Percentiles rank a stretch among this genome's conserved stretches.
Evolutionary conservation across 2,329 filamentous ascomycete species (phyloP).

Genomic region (Davidsoniella eucalypti): DNA sequence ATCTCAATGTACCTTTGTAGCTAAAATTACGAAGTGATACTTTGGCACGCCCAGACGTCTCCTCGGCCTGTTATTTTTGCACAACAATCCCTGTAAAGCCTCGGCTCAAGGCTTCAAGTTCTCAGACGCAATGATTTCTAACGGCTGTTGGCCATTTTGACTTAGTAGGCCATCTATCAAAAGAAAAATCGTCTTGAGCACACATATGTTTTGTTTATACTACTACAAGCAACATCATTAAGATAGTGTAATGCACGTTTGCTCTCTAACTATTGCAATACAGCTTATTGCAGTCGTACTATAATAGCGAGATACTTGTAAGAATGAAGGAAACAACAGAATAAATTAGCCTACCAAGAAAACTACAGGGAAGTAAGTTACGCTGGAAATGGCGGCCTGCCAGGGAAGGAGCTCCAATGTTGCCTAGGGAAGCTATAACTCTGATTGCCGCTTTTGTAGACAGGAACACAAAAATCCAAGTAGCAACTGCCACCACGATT

Average conservation of each 20-base stretch:
- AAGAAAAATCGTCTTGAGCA: too few relatives aligned
- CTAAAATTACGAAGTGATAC: not conserved
- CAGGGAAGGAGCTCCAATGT: too few relatives aligned
- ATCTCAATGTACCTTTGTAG: not conserved
- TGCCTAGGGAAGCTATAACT: not conserved
- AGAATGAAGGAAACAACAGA: not conserved
- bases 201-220: not conserved
- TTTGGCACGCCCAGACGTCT: not conserved
- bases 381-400: not conserved
- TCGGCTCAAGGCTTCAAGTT: conserved; percentile 1
- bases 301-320: not conserved
- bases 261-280: too few relatives aligned
- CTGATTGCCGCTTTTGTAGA: too few relatives aligned
- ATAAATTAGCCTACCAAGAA: not conserved
- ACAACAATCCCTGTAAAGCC: not conserved
- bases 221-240: too few relatives aligned
- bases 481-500: not conserved
- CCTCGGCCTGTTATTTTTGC: not conserved
- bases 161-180: too few relatives aligned
- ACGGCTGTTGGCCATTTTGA: not conserved
- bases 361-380: not conserved
- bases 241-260: too few relatives aligned
- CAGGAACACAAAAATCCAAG: not conserved
- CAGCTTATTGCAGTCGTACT: not conserved
- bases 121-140: not conserved